Base-by-base conservation (phyloP, 108 stramenopile genomes). In the Conticribra guillardii region DNA sequence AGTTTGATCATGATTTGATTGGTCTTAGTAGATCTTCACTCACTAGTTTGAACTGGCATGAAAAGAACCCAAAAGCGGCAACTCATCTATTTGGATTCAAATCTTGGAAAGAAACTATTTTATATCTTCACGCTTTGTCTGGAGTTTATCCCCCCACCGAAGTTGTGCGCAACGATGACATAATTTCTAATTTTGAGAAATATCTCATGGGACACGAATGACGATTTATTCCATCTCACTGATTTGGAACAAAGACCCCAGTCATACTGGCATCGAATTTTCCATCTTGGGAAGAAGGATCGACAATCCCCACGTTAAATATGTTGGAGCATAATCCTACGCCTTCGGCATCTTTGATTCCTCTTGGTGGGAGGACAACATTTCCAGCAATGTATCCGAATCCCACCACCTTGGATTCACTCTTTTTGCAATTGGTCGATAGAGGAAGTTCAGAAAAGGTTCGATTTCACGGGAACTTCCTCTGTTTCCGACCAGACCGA, bases 341-440 rank as follows among this genome's bases (percentile, higher is more conserved):
- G 0, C 88, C 86, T 59, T 97, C 97, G 1, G 90, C 79, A 64
- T 96, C 97, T 71, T 97, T 96, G 67, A 97, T 92, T 1, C 82
- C 95, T 44, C 71, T 64, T 21, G 94, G 92, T 4, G 97, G 97
- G 8, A 97, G 84, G 3, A 72, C 72, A 24, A 97, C 76, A 64
- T 87, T 84, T 21, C 97, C 97, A 51, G 91, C 82, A 56, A 96
- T 91, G 68, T 92, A 97, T 4, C 95, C 94, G 21, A 69, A 67
- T 9, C 87, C 90, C 7, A 88, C 86, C 7, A 86, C 87, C 47
- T 88, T 87, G 18, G 87, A 87, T 73, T 92, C 92, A n/a, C 56
- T 44, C 60, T 87, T 85, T 15, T 45, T 70, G 24, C 91, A 79
- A 0, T 29, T 61, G 21, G 72, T 64, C 4, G 87, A 80, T n/a